Base-by-base conservation (phyloP, 192 early-diverging fungal genomes). In the Paraglomus brasilianum region DNA sequence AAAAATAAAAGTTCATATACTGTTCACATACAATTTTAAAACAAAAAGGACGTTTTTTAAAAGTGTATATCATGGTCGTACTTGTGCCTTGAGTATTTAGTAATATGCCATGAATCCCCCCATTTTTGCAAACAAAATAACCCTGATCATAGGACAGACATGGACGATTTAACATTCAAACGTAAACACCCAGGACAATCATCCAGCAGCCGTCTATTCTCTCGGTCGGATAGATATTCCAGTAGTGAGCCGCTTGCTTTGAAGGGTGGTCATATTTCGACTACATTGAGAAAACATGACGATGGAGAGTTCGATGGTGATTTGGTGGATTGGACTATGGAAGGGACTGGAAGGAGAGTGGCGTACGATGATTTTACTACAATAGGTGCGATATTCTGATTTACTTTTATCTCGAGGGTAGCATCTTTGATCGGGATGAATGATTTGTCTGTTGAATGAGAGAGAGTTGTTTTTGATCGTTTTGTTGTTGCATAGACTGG, bases 301-400 rank as follows among this genome's bases (percentile, higher is more conserved):
- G 48, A 67, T 55, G 51, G 55, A 11, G 66, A 68, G 52, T 68
- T 68, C 30, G 50, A 80, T 53, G 73, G 72, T 10, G 78, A 80
- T 53, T 65, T 74, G 13, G 65, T 73, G 8, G 78, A 80, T 45
- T 80, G 78, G 78, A 65, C 70, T 19, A 75, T 80, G 13, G 78
- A 80, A 39, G 78, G 78, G 4, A 80, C 78, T 43, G 78, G 78
- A 8, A 74, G 73, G 65, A 61, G 78, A 65, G 78, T 80, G 30
- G 78, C 78, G 1, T 82, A 82, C 45, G 81, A 77, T 43, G 77
- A 89, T 74, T 89, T 87, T 63, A 83, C 88, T 0, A 89, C 88
- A 13, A 89, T 89, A 50, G 78, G 78, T 79, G 50, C 8, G 55
- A 22, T 6, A n/a, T 50, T 30, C 30, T 30, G 30, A 30, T 30